These are phyloP conservation scores for Cutaneotrichosporon sp. DNA, from an alignment of 1,284 basidiomycete genomes.

Conservation along the genomic window DNA sequence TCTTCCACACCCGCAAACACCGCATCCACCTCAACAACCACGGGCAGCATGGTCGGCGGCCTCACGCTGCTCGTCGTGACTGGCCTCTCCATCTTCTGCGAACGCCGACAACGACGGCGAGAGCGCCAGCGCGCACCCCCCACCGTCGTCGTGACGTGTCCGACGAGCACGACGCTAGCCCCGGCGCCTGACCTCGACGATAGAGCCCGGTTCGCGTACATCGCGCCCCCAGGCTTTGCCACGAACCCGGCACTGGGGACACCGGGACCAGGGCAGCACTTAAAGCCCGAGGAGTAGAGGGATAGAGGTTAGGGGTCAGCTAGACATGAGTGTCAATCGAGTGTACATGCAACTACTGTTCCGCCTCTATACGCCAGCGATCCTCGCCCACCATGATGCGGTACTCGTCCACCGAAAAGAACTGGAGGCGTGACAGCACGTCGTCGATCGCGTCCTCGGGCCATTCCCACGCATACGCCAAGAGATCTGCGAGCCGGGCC, in stretches of 20 bases:
- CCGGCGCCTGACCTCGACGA: neutral
- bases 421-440: constrained; percentile 3
- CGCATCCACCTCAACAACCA: too few relatives aligned
- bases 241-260: neutral
- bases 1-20: too few relatives aligned
- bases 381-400: constrained; percentile 9
- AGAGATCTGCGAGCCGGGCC: neutral
- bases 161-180: neutral
- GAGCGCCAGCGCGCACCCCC: neutral
- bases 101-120: neutral
- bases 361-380: constrained; percentile 14
- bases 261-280: neutral
- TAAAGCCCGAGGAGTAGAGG: neutral
- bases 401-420: constrained; percentile 12
- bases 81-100: neutral
- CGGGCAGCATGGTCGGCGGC: too few relatives aligned
- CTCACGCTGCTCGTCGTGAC: too few relatives aligned
- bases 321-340: neutral
- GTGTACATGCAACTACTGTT: constrained; percentile 1
- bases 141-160: neutral
- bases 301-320: neutral
- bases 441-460: constrained; percentile 1
- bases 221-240: neutral
- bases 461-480: neutral
- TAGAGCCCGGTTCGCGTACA: neutral